phyloP scores from a whole-genome alignment of 345 rosid genomes.

The Eutrema heterophyllum region DNA sequence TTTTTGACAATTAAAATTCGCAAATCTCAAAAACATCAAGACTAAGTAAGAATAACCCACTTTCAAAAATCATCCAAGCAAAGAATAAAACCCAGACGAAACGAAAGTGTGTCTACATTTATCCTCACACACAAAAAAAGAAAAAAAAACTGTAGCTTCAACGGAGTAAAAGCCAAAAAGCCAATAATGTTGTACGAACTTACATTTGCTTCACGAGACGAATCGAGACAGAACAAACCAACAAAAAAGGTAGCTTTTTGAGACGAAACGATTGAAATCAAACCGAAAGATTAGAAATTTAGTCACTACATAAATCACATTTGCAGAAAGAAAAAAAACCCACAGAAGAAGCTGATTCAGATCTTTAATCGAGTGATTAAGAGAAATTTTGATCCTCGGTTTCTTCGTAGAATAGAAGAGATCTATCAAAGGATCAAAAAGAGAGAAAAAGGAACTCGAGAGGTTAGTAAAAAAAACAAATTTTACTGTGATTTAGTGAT shows the following conservation, averaged over 20 bases:
- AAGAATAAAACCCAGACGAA: slow-evolving; percentile 32
- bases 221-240: neutral
- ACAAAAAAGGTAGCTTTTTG: slow-evolving; percentile 17
- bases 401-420: slow-evolving; percentile 17
- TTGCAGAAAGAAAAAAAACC: neutral
- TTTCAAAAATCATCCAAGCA: slow-evolving; percentile 38
- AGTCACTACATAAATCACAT: slow-evolving; percentile 22
- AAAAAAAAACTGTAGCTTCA: slow-evolving; percentile 14
- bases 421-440: slow-evolving; percentile 4
- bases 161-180: slow-evolving; percentile 24
- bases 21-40: slow-evolving; percentile 5
- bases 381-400: slow-evolving; percentile 17
- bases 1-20: neutral
- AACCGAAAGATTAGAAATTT: slow-evolving; percentile 5
- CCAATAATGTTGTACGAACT: slow-evolving; percentile 25
- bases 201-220: slow-evolving; percentile 34
- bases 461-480: neutral
- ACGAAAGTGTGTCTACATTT: neutral
- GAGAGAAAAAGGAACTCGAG: neutral
- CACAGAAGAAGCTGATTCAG: slow-evolving; percentile 9
- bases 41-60: slow-evolving; percentile 17
- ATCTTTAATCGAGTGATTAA: slow-evolving; percentile 11
- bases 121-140: neutral
- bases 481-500: slow-evolving; percentile 8
- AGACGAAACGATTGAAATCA: slow-evolving; percentile 15